phyloP scores from a whole-genome alignment of 352 stramenopile genomes.

The Phytophthora pseudosyringae region DNA sequence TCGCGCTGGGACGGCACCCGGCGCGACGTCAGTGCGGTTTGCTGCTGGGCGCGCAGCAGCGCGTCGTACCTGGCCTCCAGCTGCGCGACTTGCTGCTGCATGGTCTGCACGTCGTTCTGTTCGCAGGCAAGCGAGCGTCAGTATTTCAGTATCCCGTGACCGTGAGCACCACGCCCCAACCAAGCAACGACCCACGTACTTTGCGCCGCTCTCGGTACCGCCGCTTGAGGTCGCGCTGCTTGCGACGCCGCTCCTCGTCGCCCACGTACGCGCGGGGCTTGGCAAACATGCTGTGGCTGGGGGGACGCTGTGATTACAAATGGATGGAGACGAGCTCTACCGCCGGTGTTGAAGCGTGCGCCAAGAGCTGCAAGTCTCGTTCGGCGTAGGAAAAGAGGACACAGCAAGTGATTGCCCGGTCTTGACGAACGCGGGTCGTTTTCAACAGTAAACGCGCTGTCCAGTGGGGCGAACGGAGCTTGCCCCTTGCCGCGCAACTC shows the following conservation, averaged over 20 bases:
- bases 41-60: constrained; percentile 33
- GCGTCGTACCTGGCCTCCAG: constrained; percentile 46
- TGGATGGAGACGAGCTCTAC: constrained; percentile 10
- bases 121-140: constrained; percentile 4
- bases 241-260: constrained; percentile 40
- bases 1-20: constrained; percentile 27
- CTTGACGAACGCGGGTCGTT: constrained; percentile 23
- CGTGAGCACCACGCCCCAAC: not conserved
- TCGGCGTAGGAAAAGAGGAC: constrained; percentile 20
- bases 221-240: constrained; percentile 50
- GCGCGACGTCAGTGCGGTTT: constrained; percentile 19
- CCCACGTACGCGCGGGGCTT: constrained; percentile 35
- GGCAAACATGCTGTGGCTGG: constrained; percentile 20
- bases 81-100: constrained; percentile 45
- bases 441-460: constrained; percentile 27
- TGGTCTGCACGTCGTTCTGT: constrained; percentile 50
- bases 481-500: not conserved
- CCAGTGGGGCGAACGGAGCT: not conserved
- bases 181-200: constrained; percentile 23
- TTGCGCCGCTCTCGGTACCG: constrained; percentile 45
- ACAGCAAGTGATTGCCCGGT: constrained; percentile 38
- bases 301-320: not conserved
- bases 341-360: constrained; percentile 19
- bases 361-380: constrained; percentile 1
- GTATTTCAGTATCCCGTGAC: constrained; percentile 4